A percentile compares a stretch with the other conserved stretches of the same genome.
phyloP scores from a whole-genome alignment of 768 basidiomycete genomes.

The Psilocybe tampanensis region DNA sequence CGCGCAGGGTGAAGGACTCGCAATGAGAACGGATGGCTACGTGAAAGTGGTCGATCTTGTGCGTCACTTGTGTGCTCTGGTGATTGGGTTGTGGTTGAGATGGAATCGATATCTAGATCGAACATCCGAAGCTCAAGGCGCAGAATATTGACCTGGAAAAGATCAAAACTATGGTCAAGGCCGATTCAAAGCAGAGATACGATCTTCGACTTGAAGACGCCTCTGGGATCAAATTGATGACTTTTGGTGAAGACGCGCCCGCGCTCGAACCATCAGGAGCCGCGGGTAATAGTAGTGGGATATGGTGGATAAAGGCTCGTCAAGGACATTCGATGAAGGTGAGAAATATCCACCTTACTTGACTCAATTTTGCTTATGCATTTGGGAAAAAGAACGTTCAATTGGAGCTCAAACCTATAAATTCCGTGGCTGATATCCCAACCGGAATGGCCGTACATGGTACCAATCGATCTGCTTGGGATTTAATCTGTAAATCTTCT shows the following conservation, averaged over 20 bases:
- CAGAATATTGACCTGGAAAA: constrained; percentile 49
- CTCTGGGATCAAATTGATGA: constrained; percentile 20
- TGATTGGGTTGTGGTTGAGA: neutral
- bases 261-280: constrained; percentile 6
- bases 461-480: constrained; percentile 71
- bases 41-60: constrained; percentile 84
- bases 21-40: constrained; percentile 85
- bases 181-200: constrained; percentile 70
- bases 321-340: constrained; percentile 90
- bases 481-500: constrained; percentile 55
- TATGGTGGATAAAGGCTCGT: constrained; percentile 91
- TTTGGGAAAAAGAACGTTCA: constrained; percentile 56
- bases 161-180: constrained; percentile 65
- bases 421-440: constrained; percentile 63
- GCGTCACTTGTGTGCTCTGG: neutral
- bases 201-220: constrained; percentile 53
- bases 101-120: constrained; percentile 47
- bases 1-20: constrained; percentile 71
- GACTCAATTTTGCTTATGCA: neutral
- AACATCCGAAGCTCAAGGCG: constrained; percentile 64
- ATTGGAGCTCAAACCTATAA: constrained; percentile 64
- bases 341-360: constrained; percentile 10
- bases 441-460: constrained; percentile 80
- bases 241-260: neutral
- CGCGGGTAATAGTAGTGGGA: too few relatives aligned